Percentiles rank a stretch among this genome's conserved stretches.
Conservation (phyloP, 1,284 basidiomycete genomes). For the Trichosporon coremiiforme region DNA sequence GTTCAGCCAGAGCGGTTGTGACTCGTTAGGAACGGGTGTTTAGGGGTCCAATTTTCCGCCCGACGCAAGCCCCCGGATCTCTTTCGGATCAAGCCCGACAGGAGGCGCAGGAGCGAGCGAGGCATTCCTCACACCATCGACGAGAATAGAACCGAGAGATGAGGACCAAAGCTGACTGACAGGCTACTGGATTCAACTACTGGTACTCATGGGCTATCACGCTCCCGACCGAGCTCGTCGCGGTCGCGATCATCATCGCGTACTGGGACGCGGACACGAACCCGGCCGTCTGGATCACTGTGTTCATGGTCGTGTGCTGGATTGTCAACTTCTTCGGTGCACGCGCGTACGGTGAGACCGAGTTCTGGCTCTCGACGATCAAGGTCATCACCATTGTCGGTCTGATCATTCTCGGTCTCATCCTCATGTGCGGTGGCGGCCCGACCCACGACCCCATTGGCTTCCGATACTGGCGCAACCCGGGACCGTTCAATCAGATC, state of each 20-base stretch:
- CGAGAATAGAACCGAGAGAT: not conserved
- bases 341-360: conserved; percentile 44
- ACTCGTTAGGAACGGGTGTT: not conserved
- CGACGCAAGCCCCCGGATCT: not conserved
- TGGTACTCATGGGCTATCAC: conserved; percentile 51
- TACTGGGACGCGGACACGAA: conserved; percentile 42
- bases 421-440: conserved; percentile 71
- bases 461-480: conserved; percentile 66
- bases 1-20: not conserved
- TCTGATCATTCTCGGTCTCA: conserved; percentile 64
- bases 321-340: conserved; percentile 56
- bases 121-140: not conserved
- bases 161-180: not conserved
- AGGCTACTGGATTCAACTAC: conserved; percentile 42
- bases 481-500: conserved; percentile 56
- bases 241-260: conserved; percentile 39
- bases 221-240: conserved; percentile 40
- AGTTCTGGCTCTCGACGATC: conserved; percentile 48
- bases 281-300: conserved; percentile 56
- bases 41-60: conserved; percentile 2
- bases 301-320: conserved; percentile 53
- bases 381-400: conserved; percentile 45
- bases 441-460: conserved; percentile 58
- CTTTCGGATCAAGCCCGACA: not conserved
- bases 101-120: not conserved